Evolutionary conservation across 345 rosid genomes (phyloP), one percentile per base, ranked within the genome.

Genomic region (Brassica rapa): DNA sequence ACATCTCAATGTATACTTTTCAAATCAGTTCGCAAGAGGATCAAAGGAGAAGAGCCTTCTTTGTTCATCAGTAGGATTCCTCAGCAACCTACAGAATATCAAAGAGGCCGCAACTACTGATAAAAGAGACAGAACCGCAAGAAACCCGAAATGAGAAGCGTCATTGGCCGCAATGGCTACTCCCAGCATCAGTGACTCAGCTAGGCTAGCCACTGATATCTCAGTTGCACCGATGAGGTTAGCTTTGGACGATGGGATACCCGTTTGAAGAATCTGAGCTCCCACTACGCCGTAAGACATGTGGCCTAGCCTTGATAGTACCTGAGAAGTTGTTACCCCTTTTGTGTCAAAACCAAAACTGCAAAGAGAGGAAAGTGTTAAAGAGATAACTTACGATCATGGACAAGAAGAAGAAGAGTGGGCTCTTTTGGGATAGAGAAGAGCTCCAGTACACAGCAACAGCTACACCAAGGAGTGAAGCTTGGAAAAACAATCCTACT

Each of bases 181-280:
- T 67, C 96, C 97, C 32, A 94, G 80, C 97, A 94, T 94, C 66
- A 89, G 59, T 1, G 94, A 92, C 83, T 92, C 98, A 0, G 98
- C 98, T 83, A 92, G 82, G 74, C 99, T 94, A 0, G 98, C 99
- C 10, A 92, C 88, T 49, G 98, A 89, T 65, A 92, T 83, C 84
- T 94, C 98, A 11, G 97, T 94, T 5, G 89, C 87, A 39, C 93
- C 99, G 1, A 92, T 94, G 57, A 94, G 97, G 75, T 94, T 94
- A 35, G 95, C 99, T 82, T 94, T 94, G 21, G 94, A 88, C 7
- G 93, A 88, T 16, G 99, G 98, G 63, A 87, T 91, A 37, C 98
- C 99, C 0, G 98, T 91, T 83, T 95, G 98, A 73, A 94, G 98
- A 77, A 94, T 94, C 86, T 94, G 98, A 14, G 93, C 92, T 51